Percentiles rank a stretch among this genome's conserved stretches.
Conservation (phyloP, 1,284 basidiomycete genomes). For the Ceratobasidium theobromae region DNA sequence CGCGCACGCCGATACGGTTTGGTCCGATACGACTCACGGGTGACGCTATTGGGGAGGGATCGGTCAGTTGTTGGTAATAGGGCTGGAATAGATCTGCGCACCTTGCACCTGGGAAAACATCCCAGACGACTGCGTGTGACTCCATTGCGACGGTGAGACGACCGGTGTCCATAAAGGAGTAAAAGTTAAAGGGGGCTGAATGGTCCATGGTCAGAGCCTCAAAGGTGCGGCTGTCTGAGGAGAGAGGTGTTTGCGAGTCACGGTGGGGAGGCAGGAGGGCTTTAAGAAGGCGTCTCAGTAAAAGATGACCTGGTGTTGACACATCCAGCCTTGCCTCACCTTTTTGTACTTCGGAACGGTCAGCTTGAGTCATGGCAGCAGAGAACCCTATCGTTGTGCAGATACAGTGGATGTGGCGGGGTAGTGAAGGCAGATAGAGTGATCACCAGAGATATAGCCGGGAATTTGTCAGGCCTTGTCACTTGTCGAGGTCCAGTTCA, state of each 20-base stretch:
- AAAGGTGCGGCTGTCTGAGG: neutral
- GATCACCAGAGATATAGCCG: neutral
- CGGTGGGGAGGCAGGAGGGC: conserved; percentile 19
- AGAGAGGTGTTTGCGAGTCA: neutral
- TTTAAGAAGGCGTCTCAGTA: neutral
- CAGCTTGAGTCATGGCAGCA: conserved; percentile 1
- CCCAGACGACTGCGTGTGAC: conserved; percentile 26
- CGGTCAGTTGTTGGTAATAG: neutral
- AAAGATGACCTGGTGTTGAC: neutral
- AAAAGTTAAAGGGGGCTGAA: neutral
- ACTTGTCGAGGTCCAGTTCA: conserved; percentile 13
- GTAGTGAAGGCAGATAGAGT: neutral
- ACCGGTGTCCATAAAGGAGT: conserved; percentile 12
- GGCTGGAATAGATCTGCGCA: neutral
- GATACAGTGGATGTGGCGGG: conserved; percentile 3
- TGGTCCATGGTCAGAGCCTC: conserved; percentile 22
- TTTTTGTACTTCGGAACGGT: conserved; percentile 19
- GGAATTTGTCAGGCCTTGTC: neutral
- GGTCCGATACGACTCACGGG: conserved; percentile 9
- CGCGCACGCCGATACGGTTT: neutral
- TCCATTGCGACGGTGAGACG: conserved; percentile 23
- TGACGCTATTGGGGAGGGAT: neutral
- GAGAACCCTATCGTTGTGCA: neutral
- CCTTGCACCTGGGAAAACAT: conserved; percentile 24
- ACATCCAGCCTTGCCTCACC: neutral